A percentile compares a stretch with the other conserved stretches of the same genome.
Conservation (phyloP, 2,329 filamentous ascomycete species). For the Talaromyces piceae region DNA sequence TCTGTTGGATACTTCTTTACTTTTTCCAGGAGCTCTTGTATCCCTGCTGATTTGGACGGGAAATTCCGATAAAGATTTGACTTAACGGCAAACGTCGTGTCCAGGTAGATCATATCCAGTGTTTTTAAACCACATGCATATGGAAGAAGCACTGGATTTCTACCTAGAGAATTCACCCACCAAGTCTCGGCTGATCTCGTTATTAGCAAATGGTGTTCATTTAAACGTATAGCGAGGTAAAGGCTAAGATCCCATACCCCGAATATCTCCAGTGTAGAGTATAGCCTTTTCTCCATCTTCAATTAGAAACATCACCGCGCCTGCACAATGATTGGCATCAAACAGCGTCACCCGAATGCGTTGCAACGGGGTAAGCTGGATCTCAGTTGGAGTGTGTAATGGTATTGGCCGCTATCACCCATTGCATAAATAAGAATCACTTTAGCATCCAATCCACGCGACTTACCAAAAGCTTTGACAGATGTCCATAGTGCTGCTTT, state of each 20-base stretch:
- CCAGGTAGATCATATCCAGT: conserved; percentile 78
- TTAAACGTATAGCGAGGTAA: background rate
- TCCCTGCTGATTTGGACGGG: conserved; percentile 63
- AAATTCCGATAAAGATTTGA: conserved; percentile 45
- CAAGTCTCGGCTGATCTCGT: conserved; percentile 57
- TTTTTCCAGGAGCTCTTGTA: conserved; percentile 64
- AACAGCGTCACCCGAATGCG: conserved; percentile 75
- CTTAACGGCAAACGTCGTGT: conserved; percentile 67
- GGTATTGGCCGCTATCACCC: conserved; percentile 63
- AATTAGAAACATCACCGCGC: conserved; percentile 87
- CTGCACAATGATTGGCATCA: conserved; percentile 86
- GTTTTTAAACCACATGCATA: conserved; percentile 60
- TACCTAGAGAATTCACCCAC: conserved; percentile 68
- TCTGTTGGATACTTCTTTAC: conserved; percentile 61
- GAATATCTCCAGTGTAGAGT: conserved; percentile 82
- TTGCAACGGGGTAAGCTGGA: conserved; percentile 64
- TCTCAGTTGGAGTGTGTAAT: conserved; percentile 65
- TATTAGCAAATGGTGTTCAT: background rate
- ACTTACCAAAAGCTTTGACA: conserved; percentile 58
- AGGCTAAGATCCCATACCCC: conserved; percentile 40
- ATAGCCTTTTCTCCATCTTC: conserved; percentile 65
- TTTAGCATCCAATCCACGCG: conserved; percentile 1
- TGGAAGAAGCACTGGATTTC: conserved; percentile 66
- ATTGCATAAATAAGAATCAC: background rate
- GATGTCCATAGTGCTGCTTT: conserved; percentile 67